These are phyloP conservation scores for Litsea cubeba DNA, from an alignment of 164 flowering plant genomes.

Conservation along the genomic window DNA sequence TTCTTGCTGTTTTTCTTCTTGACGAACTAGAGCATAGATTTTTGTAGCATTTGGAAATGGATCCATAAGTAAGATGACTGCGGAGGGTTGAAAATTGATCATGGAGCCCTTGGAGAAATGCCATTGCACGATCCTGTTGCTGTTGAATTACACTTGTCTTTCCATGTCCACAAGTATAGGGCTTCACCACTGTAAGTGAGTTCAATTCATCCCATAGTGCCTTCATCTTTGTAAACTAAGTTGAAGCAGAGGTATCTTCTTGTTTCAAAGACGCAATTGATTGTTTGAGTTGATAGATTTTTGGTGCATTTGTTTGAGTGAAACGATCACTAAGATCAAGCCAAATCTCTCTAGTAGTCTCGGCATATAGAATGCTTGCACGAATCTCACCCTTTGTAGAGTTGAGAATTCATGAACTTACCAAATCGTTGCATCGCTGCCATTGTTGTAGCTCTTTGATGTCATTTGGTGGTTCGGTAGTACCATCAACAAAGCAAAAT, in stretches of 20 bases:
- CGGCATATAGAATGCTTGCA: neutral
- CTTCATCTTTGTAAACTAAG: too few relatives aligned
- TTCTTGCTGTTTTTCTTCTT: slow-evolving; percentile 11
- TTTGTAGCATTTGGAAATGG: neutral
- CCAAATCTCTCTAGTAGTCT: neutral
- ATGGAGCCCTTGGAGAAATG: slow-evolving; percentile 1
- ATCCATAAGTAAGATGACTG: slow-evolving; percentile 11
- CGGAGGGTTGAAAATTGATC: neutral
- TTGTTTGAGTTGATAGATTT: neutral
- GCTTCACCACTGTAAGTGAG: neutral
- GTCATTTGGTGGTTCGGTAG: neutral
- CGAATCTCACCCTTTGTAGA: neutral
- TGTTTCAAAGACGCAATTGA: neutral
- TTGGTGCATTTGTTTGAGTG: neutral
- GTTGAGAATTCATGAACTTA: neutral
- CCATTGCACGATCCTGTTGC: neutral
- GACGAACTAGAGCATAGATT: slow-evolving; percentile 6
- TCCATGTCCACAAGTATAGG: neutral
- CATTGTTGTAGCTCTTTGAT: neutral
- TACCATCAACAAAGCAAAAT: slow-evolving; percentile 1
- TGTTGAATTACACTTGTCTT: neutral
- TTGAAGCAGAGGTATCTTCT: neutral
- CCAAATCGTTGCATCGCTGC: slow-evolving; percentile 1
- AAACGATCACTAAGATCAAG: slow-evolving; percentile 1
- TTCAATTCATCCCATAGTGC: slow-evolving; percentile 1